Evolutionary conservation across 2,329 filamentous ascomycete species (phyloP).

Genomic region (Pseudogymnoascus destructans): DNA sequence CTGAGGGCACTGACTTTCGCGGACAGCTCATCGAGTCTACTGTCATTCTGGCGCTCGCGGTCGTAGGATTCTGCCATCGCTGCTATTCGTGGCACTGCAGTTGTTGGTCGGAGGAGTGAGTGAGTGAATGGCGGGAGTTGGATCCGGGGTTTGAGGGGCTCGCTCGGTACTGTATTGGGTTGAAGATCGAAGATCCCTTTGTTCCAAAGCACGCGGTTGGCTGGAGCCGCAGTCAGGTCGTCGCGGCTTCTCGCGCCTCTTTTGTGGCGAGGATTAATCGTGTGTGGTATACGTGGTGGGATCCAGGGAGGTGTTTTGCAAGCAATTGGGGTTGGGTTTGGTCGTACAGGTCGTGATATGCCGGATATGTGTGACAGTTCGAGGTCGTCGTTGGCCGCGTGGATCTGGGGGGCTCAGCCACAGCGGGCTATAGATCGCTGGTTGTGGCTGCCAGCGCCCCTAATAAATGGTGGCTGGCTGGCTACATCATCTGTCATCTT

Average conservation of each 20-base stretch:
- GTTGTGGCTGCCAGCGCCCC: background rate
- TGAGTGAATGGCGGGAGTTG: background rate
- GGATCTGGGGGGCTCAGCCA: background rate
- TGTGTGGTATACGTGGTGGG: background rate
- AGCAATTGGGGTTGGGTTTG: background rate
- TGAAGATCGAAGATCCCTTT: background rate
- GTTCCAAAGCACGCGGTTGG: constrained; percentile 7
- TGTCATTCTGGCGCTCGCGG: constrained; percentile 84
- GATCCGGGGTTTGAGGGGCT: constrained; percentile 1
- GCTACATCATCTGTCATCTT: constrained; percentile 8
- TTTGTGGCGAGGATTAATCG: background rate
- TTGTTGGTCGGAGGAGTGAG: background rate
- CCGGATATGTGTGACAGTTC: background rate
- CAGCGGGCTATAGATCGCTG: background rate
- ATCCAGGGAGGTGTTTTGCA: background rate
- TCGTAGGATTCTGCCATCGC: constrained; percentile 66
- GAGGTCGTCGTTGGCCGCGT: constrained; percentile 3
- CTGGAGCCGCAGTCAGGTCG: constrained; percentile 3
- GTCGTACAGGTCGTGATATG: background rate
- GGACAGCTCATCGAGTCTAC: constrained; percentile 79
- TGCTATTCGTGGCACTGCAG: constrained; percentile 8
- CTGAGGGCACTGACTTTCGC: constrained; percentile 85
- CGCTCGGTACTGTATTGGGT: background rate
- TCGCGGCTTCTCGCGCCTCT: constrained; percentile 7
- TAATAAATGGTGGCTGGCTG: constrained; percentile 5